A percentile compares a stretch with the other conserved stretches of the same genome.
These are phyloP conservation scores for Fraxinus paxiana DNA, from an alignment of 305 asterid species.

Conservation along the genomic window DNA sequence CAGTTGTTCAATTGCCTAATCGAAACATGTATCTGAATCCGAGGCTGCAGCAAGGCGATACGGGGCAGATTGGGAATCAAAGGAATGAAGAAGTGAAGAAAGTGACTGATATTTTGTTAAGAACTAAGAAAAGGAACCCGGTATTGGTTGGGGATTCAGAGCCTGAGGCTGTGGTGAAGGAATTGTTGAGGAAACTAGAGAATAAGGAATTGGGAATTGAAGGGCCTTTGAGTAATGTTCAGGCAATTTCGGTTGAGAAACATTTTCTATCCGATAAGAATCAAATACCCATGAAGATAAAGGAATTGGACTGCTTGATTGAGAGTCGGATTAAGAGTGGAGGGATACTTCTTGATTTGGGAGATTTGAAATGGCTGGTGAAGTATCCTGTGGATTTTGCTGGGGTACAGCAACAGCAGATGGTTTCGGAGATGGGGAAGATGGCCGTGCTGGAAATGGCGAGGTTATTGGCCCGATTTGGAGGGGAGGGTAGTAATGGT, in stretches of 20 bases:
- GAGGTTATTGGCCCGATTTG: constrained; percentile 41
- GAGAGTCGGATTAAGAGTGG: constrained; percentile 43
- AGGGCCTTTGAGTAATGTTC: constrained; percentile 39
- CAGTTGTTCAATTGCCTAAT: constrained; percentile 25
- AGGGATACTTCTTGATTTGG: constrained; percentile 74
- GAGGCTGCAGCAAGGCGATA: constrained; percentile 37
- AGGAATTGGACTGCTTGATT: constrained; percentile 48
- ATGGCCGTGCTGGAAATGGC: constrained; percentile 59
- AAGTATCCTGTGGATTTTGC: constrained; percentile 49
- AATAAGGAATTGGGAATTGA: constrained; percentile 43
- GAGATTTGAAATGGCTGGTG: constrained; percentile 90
- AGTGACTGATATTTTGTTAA: constrained; percentile 57
- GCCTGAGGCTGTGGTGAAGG: constrained; percentile 63
- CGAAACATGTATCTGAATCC: constrained; percentile 59
- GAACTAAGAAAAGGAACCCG: constrained; percentile 65
- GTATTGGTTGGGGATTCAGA: constrained; percentile 73
- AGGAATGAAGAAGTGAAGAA: constrained; percentile 57
- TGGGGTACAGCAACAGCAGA: constrained; percentile 30
- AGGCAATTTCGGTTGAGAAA: constrained; percentile 47
- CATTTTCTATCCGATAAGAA: constrained; percentile 43
- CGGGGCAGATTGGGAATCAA: constrained; percentile 27
- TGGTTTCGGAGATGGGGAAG: constrained; percentile 50
- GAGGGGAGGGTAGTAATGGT: constrained; percentile 12
- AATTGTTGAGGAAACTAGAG: constrained; percentile 47
- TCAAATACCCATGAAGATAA: constrained; percentile 42